Evolutionary conservation across 1,139 yeast species (phyloP).

Genomic region (Kluyveromyces sp.): DNA sequence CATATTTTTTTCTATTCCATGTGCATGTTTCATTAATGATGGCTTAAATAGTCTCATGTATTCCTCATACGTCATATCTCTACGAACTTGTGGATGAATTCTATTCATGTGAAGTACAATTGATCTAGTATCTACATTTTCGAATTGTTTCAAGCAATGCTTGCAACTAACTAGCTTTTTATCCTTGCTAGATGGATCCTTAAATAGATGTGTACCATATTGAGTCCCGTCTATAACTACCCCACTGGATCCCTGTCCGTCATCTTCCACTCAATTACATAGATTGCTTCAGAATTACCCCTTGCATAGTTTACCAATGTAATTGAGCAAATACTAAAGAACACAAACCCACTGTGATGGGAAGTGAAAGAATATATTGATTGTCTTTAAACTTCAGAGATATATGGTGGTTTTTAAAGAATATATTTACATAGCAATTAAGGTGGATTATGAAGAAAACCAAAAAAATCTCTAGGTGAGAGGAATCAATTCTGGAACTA

Average conservation of each 20-base stretch:
- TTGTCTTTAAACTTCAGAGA: too few species aligned
- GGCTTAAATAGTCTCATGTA: constrained; percentile 4
- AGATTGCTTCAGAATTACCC: not conserved
- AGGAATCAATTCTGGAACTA: too few species aligned
- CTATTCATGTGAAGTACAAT: not conserved
- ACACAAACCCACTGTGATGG: too few species aligned
- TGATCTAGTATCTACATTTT: not conserved
- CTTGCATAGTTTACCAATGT: too few species aligned
- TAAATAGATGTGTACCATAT: not conserved
- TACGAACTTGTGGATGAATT: constrained; percentile 3
- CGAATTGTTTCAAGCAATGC: constrained; percentile 1
- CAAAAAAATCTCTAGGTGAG: too few species aligned
- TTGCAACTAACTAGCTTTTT: not conserved
- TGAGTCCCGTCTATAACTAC: not conserved
- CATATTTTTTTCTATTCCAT: not conserved
- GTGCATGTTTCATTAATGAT: not conserved
- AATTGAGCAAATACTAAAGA: too few species aligned
- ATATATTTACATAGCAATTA: too few species aligned
- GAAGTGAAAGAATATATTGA: too few species aligned
- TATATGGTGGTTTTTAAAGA: too few species aligned
- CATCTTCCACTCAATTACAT: not conserved
- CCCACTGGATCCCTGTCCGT: not conserved
- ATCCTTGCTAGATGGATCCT: not conserved
- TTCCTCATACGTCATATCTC: constrained; percentile 3
- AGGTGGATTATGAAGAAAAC: too few species aligned